Percentiles rank a stretch among this genome's conserved stretches.
Conservation (phyloP, 345 rosid genomes). For the Salix dunnii region DNA sequence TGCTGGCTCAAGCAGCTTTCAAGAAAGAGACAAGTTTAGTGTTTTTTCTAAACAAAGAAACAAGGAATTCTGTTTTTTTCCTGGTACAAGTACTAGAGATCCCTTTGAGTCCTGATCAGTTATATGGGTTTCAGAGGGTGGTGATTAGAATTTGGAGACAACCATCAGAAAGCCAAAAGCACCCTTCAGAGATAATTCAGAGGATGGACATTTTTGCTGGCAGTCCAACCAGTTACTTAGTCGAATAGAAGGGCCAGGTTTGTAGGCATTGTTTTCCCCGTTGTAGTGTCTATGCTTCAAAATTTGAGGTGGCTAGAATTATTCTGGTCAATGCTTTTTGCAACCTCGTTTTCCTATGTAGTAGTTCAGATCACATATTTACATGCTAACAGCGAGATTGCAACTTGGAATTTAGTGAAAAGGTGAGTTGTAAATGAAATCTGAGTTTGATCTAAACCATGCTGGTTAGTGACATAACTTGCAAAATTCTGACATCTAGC, state of each 20-base stretch:
- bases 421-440: slow-evolving; percentile 20
- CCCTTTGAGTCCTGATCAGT: slow-evolving; percentile 29
- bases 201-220: slow-evolving; percentile 40
- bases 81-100: slow-evolving; percentile 40
- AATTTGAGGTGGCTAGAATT: slow-evolving; percentile 25
- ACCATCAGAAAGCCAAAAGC: slow-evolving; percentile 48
- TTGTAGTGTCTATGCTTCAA: slow-evolving; percentile 28
- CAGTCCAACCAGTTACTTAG: slow-evolving; percentile 33
- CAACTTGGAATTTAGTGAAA: slow-evolving; percentile 13
- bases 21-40: slow-evolving; percentile 25
- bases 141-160: slow-evolving; percentile 35
- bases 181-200: slow-evolving; percentile 37
- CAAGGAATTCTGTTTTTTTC: slow-evolving; percentile 60
- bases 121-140: slow-evolving; percentile 33
- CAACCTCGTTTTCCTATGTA: slow-evolving; percentile 19
- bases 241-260: slow-evolving; percentile 41
- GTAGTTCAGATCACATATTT: slow-evolving; percentile 22
- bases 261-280: slow-evolving; percentile 37
- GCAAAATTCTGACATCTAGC: not conserved
- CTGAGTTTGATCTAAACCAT: slow-evolving; percentile 1
- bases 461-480: slow-evolving; percentile 5
- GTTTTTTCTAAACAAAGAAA: slow-evolving; percentile 27
- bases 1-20: slow-evolving; percentile 34
- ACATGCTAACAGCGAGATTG: slow-evolving; percentile 20
- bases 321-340: slow-evolving; percentile 23